Evolutionary conservation across 768 basidiomycete genomes (phyloP).

Genomic region (Lepiota venenata): DNA sequence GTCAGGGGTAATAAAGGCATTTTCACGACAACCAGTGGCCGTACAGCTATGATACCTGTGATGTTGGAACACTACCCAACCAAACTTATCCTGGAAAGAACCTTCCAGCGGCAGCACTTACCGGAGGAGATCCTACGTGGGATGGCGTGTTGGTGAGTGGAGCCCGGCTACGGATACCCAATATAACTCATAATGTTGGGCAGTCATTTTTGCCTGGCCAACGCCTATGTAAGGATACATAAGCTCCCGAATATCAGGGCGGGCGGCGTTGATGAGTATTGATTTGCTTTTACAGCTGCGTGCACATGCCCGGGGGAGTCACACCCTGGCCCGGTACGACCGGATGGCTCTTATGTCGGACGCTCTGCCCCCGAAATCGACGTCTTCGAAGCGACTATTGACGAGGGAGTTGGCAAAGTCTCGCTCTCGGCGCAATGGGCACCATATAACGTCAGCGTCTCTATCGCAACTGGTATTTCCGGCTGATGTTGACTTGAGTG

Average conservation of each 20-base stretch:
- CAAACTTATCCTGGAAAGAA: conserved; percentile 65
- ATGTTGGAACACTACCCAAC: conserved; percentile 78
- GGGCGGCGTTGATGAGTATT: neutral
- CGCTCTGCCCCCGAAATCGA: conserved; percentile 71
- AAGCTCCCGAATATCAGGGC: neutral
- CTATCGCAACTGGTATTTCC: conserved; percentile 31
- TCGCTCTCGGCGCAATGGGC: conserved; percentile 48
- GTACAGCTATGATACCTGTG: conserved; percentile 72
- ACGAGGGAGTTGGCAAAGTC: conserved; percentile 31
- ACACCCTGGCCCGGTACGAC: conserved; percentile 36
- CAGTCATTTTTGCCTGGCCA: conserved; percentile 73
- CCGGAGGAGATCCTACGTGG: conserved; percentile 39
- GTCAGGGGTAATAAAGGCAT: neutral
- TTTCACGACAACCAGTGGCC: conserved; percentile 50
- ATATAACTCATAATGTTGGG: neutral
- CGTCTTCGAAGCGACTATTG: conserved; percentile 54
- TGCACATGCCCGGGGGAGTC: conserved; percentile 43
- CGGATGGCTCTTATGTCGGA: conserved; percentile 58
- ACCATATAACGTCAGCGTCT: conserved; percentile 58
- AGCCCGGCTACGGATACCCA: neutral
- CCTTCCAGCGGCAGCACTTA: conserved; percentile 45
- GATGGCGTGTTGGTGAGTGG: conserved; percentile 33
- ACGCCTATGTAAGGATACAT: conserved; percentile 27
- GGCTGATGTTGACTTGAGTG: conserved; percentile 19
- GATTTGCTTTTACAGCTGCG: conserved; percentile 20